Conservation (phyloP, 2,329 filamentous ascomycete genomes). For the Xylogone sp. region DNA sequence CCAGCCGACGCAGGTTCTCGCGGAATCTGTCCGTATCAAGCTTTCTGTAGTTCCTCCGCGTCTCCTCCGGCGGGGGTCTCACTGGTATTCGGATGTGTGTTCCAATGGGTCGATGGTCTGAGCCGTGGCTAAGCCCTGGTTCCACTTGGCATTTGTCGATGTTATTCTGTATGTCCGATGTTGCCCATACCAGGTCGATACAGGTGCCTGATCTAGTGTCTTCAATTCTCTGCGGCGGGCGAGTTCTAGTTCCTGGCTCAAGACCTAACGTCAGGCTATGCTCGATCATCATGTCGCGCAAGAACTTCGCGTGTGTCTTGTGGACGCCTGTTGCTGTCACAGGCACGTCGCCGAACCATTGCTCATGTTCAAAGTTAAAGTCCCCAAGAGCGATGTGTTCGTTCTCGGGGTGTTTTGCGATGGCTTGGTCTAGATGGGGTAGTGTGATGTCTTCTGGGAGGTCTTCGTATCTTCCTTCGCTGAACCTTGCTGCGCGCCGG, state of each 20-base stretch:
- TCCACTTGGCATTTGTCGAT: not conserved
- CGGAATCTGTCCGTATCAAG: too few relatives aligned
- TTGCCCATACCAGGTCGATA: not conserved
- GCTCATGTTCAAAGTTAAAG: slow-evolving; percentile 1
- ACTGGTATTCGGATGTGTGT: slow-evolving; percentile 3
- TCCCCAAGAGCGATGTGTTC: slow-evolving; percentile 1
- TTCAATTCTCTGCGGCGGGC: not conserved
- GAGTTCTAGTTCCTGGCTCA: not conserved
- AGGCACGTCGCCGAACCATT: not conserved
- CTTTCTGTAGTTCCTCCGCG: too few relatives aligned
- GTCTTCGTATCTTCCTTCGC: not conserved
- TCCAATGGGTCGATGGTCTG: slow-evolving; percentile 19
- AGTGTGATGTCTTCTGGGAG: not conserved
- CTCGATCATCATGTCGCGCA: not conserved
- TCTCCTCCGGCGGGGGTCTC: not conserved
- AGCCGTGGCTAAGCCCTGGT: slow-evolving; percentile 14
- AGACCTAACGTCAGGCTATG: not conserved
- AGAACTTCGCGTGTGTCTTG: not conserved
- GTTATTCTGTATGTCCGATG: not conserved
- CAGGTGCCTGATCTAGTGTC: not conserved
- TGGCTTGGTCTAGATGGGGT: not conserved
- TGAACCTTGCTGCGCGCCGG: not conserved
- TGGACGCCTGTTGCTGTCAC: not conserved
- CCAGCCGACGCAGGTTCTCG: too few relatives aligned
- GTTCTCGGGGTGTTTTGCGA: not conserved